Evolutionary conservation across 2,329 filamentous ascomycete genomes (phyloP).

Genomic region (Monosporascus cannonballus): DNA sequence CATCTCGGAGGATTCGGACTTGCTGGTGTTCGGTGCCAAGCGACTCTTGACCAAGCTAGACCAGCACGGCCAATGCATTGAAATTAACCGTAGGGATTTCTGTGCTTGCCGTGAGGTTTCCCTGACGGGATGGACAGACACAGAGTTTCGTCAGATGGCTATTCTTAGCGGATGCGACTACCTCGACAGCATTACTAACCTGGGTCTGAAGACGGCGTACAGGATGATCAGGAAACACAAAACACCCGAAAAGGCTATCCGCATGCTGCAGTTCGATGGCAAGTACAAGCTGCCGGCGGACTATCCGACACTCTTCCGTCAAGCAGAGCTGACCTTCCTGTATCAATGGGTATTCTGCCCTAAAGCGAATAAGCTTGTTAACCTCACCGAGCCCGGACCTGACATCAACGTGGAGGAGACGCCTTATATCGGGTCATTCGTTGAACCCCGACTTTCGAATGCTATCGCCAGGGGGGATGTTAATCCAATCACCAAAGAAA

Average conservation of each 20-base stretch:
- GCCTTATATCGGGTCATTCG: conserved; percentile 72
- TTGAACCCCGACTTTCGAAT: conserved; percentile 63
- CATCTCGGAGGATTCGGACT: conserved; percentile 91
- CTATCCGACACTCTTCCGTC: conserved; percentile 74
- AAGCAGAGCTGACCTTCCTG: conserved; percentile 87
- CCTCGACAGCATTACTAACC: conserved; percentile 72
- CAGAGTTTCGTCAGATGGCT: conserved; percentile 89
- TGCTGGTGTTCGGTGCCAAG: conserved; percentile 91
- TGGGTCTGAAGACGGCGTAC: conserved; percentile 92
- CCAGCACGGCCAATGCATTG: conserved; percentile 86
- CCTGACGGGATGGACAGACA: conserved; percentile 85
- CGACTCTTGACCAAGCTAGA: conserved; percentile 89
- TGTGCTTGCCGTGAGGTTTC: conserved; percentile 82
- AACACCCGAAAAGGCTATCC: conserved; percentile 73
- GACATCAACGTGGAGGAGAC: conserved; percentile 63
- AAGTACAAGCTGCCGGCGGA: conserved; percentile 74
- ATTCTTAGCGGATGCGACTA: conserved; percentile 97
- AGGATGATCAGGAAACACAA: conserved; percentile 86
- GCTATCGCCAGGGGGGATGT: conserved; percentile 76
- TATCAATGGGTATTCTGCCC: conserved; percentile 95
- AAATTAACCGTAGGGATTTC: conserved; percentile 86
- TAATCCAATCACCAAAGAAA: conserved; percentile 81
- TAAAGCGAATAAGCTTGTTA: conserved; percentile 60
- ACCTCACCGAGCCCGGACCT: conserved; percentile 61
- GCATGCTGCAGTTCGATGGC: conserved; percentile 82